These are phyloP conservation scores for Spiraea crenata DNA, from an alignment of 331 rosid species.

Conservation along the genomic window DNA sequence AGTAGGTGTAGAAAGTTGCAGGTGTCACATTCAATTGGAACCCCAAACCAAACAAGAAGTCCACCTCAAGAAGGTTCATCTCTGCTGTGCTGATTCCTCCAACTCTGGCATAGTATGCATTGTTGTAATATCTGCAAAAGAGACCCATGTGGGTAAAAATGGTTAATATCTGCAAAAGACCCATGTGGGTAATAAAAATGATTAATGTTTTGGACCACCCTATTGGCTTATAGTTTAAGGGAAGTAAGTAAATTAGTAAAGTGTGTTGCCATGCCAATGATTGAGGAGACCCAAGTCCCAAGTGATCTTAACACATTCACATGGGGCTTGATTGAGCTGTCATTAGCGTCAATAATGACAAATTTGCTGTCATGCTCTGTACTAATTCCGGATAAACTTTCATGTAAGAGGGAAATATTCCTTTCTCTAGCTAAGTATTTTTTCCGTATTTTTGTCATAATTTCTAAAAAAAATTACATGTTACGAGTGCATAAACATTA, in stretches of 20 bases:
- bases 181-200: background rate
- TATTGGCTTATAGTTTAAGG: no score
- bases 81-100: constrained; percentile 41
- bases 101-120: constrained; percentile 38
- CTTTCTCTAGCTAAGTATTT: background rate
- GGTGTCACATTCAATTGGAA: constrained; percentile 33
- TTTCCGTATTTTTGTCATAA: background rate
- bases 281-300: no score
- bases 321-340: constrained; percentile 17
- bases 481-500: no score
- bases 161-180: background rate
- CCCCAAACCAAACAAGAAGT: constrained; percentile 37
- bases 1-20: constrained; percentile 22
- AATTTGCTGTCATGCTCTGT: no score
- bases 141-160: background rate
- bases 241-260: no score
- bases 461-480: no score
- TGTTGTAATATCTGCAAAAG: constrained; percentile 35
- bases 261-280: no score
- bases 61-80: constrained; percentile 39
- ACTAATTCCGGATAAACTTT: no score
- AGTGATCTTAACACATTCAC: background rate
- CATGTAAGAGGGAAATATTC: no score
- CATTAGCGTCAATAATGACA: constrained; percentile 10
- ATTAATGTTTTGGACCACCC: background rate